These are phyloP conservation scores for Scolecobasidium constrictum DNA, from an alignment of 2,329 filamentous ascomycete genomes.

Conservation along the genomic window DNA sequence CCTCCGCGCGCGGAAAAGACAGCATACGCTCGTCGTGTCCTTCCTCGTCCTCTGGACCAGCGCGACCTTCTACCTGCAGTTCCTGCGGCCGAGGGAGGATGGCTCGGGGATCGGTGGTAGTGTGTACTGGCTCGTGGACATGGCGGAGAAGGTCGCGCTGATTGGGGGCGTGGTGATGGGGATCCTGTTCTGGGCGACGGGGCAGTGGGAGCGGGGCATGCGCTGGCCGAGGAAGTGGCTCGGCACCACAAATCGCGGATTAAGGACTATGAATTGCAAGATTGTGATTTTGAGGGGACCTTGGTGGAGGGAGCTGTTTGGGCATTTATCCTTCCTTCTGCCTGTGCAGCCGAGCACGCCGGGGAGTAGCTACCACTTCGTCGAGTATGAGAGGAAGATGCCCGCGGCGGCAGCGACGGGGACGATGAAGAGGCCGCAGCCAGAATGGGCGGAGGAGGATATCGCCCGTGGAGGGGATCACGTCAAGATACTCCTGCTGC, in stretches of 20 bases:
- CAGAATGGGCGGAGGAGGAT: slow-evolving; percentile 67
- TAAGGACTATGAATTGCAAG: slow-evolving; percentile 92
- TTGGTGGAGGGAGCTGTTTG: slow-evolving; percentile 69
- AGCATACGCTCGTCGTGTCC: slow-evolving; percentile 86
- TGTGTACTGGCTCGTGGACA: slow-evolving; percentile 93
- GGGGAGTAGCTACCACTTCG: slow-evolving; percentile 63
- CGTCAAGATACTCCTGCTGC: slow-evolving; percentile 78
- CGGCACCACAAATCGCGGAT: slow-evolving; percentile 74
- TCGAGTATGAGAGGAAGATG: slow-evolving; percentile 46
- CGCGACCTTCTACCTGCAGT: slow-evolving; percentile 81
- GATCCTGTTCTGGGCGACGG: slow-evolving; percentile 83
- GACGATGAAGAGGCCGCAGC: slow-evolving; percentile 40
- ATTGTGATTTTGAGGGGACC: slow-evolving; percentile 77
- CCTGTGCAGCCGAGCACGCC: slow-evolving; percentile 36
- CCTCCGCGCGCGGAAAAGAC: slow-evolving; percentile 73
- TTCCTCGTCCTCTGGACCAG: slow-evolving; percentile 70
- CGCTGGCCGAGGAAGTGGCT: slow-evolving; percentile 92
- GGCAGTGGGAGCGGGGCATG: slow-evolving; percentile 91
- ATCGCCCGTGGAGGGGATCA: slow-evolving; percentile 82
- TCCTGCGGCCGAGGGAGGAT: slow-evolving; percentile 92
- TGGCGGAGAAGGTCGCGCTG: slow-evolving; percentile 79
- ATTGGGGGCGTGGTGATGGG: slow-evolving; percentile 83
- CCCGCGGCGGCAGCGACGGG: slow-evolving; percentile 23
- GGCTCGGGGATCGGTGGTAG: slow-evolving; percentile 82
- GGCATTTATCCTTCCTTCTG: slow-evolving; percentile 66